phyloP scores from a whole-genome alignment of 768 basidiomycete species.

The Phylloporus arenicola region DNA sequence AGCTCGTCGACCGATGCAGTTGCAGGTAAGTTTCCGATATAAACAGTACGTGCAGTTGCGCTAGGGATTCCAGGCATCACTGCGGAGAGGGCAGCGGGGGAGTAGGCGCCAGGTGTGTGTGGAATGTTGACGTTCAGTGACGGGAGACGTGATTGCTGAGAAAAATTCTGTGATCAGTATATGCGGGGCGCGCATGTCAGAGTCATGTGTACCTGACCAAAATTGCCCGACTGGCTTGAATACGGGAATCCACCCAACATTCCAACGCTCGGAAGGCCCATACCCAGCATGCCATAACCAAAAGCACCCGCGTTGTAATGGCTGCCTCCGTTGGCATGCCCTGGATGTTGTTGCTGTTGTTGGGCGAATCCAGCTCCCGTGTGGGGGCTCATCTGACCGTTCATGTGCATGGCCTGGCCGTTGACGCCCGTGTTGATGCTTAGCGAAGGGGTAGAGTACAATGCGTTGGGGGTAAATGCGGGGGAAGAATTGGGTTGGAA shows the following conservation, averaged over 20 bases:
- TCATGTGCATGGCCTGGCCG: constrained; percentile 41
- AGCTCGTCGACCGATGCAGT: constrained; percentile 97
- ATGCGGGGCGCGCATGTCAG: neutral
- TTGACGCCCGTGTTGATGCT: constrained; percentile 56
- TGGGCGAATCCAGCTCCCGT: constrained; percentile 50
- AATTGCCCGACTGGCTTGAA: constrained; percentile 63
- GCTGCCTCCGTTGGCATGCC: constrained; percentile 42
- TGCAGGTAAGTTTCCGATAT: constrained; percentile 92
- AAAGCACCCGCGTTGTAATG: constrained; percentile 49
- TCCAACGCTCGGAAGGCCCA: constrained; percentile 71
- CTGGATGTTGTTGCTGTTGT: constrained; percentile 36
- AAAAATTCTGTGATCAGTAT: constrained; percentile 34
- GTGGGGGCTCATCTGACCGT: constrained; percentile 67
- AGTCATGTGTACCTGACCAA: constrained; percentile 47
- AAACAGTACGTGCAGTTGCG: constrained; percentile 81
- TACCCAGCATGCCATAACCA: constrained; percentile 73
- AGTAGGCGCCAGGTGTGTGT: constrained; percentile 66
- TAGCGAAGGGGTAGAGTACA: constrained; percentile 71
- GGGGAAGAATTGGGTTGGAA: constrained; percentile 43
- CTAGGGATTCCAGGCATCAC: constrained; percentile 59
- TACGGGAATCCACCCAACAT: constrained; percentile 73
- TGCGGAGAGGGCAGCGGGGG: constrained; percentile 72
- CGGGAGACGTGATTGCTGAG: constrained; percentile 49
- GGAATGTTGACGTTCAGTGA: constrained; percentile 66
- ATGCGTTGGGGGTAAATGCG: constrained; percentile 49